Conservation (phyloP, 805 yeast genomes). For the Lachancea sp. region DNA sequence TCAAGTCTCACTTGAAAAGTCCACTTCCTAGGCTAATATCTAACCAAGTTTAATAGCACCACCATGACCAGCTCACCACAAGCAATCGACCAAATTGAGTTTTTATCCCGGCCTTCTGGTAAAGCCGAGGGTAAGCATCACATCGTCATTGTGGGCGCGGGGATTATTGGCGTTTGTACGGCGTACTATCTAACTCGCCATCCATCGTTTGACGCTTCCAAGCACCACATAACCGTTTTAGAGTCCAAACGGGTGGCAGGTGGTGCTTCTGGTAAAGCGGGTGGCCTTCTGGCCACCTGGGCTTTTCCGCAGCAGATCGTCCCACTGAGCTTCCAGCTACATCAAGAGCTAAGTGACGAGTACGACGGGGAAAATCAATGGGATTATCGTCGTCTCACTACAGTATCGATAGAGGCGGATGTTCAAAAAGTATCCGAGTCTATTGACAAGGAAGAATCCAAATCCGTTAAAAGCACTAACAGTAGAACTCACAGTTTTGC, state of each 20-base stretch:
- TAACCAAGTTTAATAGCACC: background rate
- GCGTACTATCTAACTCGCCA: constrained; percentile 85
- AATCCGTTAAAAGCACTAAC: constrained; percentile 8
- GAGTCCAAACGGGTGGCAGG: constrained; percentile 94
- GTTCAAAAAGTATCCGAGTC: constrained; percentile 33
- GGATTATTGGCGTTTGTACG: constrained; percentile 91
- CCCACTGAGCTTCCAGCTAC: constrained; percentile 78
- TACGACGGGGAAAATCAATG: constrained; percentile 81
- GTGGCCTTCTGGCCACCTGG: constrained; percentile 91
- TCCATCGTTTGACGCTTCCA: constrained; percentile 65
- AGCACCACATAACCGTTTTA: constrained; percentile 73
- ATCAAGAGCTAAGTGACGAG: constrained; percentile 71
- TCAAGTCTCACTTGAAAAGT: background rate
- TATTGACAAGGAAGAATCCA: constrained; percentile 19
- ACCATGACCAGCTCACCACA: constrained; percentile 1
- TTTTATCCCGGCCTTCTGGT: constrained; percentile 21
- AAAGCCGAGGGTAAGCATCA: constrained; percentile 54
- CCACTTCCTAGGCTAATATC: background rate
- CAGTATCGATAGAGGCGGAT: constrained; percentile 84
- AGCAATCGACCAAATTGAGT: constrained; percentile 11
- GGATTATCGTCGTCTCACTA: constrained; percentile 88
- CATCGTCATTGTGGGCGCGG: constrained; percentile 86
- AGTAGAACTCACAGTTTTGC: constrained; percentile 6
- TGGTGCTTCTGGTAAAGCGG: constrained; percentile 97
- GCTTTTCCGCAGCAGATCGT: constrained; percentile 95